These are phyloP conservation scores for Hericium erinaceus DNA, from an alignment of 768 basidiomycete species.

Conservation along the genomic window DNA sequence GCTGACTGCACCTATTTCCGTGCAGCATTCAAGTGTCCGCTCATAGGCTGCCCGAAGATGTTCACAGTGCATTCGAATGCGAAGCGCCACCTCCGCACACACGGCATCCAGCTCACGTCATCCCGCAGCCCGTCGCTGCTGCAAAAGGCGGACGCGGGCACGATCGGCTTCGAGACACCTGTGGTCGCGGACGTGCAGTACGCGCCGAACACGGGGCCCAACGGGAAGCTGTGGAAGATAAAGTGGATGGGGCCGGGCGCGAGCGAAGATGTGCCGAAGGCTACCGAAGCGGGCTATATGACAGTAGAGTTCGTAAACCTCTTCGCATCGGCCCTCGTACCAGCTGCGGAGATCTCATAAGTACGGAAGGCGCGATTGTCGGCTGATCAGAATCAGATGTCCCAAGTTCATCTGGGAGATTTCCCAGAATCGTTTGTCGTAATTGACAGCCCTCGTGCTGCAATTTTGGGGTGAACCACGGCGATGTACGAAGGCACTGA, in stretches of 20 bases:
- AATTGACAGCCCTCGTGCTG: no score
- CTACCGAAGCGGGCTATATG: no score
- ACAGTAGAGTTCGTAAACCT: no score
- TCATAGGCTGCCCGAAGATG: conserved; percentile 50
- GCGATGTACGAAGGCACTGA: no score
- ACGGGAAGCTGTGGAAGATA: not conserved
- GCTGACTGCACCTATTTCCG: not conserved
- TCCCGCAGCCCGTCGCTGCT: conserved; percentile 14
- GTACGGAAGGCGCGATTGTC: no score
- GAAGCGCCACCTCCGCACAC: conserved; percentile 69
- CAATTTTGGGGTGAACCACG: no score
- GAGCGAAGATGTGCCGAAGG: no score
- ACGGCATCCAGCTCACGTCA: conserved; percentile 35
- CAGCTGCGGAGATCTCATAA: no score
- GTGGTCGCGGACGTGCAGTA: not conserved
- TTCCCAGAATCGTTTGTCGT: no score
- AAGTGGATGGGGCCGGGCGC: not conserved
- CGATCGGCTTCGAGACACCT: not conserved
- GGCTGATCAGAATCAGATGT: no score
- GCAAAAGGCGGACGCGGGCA: conserved; percentile 1
- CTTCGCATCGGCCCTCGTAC: no score
- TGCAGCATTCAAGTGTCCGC: conserved; percentile 39
- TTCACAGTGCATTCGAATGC: conserved; percentile 32
- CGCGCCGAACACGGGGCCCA: not conserved
- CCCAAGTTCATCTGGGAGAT: no score